phyloP scores from a whole-genome alignment of 2,329 filamentous ascomycete species.

The Claviceps digitariae region DNA sequence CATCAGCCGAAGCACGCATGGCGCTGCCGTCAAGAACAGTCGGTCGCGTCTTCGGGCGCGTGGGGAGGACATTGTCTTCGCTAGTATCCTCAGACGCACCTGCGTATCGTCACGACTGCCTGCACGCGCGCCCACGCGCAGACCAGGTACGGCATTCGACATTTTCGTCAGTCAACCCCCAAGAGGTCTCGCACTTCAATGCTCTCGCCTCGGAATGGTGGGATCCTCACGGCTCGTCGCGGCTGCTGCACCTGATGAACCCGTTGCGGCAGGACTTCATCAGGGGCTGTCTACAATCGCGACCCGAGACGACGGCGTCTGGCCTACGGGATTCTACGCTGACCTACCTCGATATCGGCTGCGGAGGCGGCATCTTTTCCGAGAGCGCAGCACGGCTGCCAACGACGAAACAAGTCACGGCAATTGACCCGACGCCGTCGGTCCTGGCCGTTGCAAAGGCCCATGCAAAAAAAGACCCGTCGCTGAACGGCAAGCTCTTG shows the following conservation, averaged over 20 bases:
- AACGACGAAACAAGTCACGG: constrained; percentile 50
- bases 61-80: not conserved
- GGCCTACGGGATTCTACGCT: constrained; percentile 23
- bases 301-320: constrained; percentile 25
- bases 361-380: constrained; percentile 92
- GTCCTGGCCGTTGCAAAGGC: constrained; percentile 62
- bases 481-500: constrained; percentile 45
- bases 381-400: constrained; percentile 65
- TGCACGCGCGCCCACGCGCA: not conserved
- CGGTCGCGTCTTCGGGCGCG: constrained; percentile 1
- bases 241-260: constrained; percentile 95
- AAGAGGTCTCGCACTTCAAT: constrained; percentile 90
- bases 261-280: constrained; percentile 92
- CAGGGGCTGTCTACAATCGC: constrained; percentile 48
- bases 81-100: not conserved
- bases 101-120: not conserved
- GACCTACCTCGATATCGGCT: constrained; percentile 81
- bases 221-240: constrained; percentile 86
- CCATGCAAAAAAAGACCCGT: constrained; percentile 64
- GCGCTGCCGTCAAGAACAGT: not conserved
- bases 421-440: constrained; percentile 63
- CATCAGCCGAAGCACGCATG: not conserved
- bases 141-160: constrained; percentile 12
- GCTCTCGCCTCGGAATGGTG: constrained; percentile 90
- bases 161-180: constrained; percentile 66